These are phyloP conservation scores for Solanum boliviense DNA, from an alignment of 257 asterid genomes.

Conservation along the genomic window DNA sequence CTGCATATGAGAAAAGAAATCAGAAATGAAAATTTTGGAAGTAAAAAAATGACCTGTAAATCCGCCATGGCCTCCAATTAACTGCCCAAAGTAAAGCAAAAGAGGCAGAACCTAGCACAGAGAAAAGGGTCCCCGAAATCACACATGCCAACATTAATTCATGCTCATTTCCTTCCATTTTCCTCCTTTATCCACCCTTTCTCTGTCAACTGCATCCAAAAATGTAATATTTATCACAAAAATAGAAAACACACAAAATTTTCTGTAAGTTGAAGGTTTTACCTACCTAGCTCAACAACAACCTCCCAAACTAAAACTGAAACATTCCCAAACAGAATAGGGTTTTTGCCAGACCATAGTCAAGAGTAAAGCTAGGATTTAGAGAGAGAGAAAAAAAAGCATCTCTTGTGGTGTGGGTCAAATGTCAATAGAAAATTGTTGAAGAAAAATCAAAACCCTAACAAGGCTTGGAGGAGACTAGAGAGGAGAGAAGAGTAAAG, in stretches of 20 bases:
- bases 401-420: background rate
- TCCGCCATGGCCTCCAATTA: slow-evolving; percentile 99
- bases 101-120: slow-evolving; percentile 68
- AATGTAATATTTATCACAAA: background rate
- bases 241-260: background rate
- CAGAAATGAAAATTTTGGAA: background rate
- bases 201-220: slow-evolving; percentile 16
- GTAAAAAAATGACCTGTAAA: slow-evolving; percentile 47
- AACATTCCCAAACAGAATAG: background rate
- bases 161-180: slow-evolving; percentile 61
- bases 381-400: background rate
- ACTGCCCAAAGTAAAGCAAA: slow-evolving; percentile 92
- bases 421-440: background rate
- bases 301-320: background rate
- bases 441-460: slow-evolving; percentile 11
- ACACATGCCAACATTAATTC: slow-evolving; percentile 74
- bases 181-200: slow-evolving; percentile 22
- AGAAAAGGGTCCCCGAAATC: slow-evolving; percentile 76
- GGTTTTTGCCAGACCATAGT: background rate
- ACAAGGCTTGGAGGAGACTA: background rate
- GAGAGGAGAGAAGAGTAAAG: slow-evolving; percentile 5
- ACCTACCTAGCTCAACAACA: background rate
- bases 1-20: background rate
- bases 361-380: background rate
- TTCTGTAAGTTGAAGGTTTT: background rate